Percentiles rank a stretch among this genome's conserved stretches.
These are phyloP conservation scores for Vickermania ingenoplastis DNA, from an alignment of 208 protist species.

Conservation along the genomic window DNA sequence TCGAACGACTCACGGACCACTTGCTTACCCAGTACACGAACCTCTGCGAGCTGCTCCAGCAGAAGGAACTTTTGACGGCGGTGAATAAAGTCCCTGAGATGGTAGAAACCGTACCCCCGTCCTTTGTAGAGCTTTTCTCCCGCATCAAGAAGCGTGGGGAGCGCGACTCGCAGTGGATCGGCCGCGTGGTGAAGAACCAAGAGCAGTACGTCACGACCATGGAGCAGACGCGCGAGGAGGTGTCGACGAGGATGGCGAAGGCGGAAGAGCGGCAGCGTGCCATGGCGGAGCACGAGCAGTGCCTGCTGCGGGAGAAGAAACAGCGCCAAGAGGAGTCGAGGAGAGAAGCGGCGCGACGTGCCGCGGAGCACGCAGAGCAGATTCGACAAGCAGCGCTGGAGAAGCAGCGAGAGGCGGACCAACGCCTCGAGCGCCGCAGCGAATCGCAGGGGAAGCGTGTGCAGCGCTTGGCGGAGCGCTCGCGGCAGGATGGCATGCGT, in stretches of 20 bases:
- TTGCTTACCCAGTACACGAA: slow-evolving; percentile 43
- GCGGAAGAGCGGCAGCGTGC: slow-evolving; percentile 19
- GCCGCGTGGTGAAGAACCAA: slow-evolving; percentile 27
- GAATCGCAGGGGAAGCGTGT: slow-evolving; percentile 25
- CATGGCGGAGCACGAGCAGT: slow-evolving; percentile 23
- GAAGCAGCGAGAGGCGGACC: slow-evolving; percentile 44
- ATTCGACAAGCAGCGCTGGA: slow-evolving; percentile 30
- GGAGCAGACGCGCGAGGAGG: slow-evolving; percentile 32
- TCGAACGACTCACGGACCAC: slow-evolving; percentile 11
- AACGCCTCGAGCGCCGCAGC: slow-evolving; percentile 34
- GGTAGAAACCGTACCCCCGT: background rate
- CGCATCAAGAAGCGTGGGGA: slow-evolving; percentile 32
- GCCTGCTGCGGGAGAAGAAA: slow-evolving; percentile 27
- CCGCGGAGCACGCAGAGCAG: slow-evolving; percentile 33
- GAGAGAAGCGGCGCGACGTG: slow-evolving; percentile 33
- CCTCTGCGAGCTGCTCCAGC: slow-evolving; percentile 28
- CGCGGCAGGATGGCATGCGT: slow-evolving; percentile 29
- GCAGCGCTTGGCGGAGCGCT: slow-evolving; percentile 12
- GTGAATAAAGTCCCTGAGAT: slow-evolving; percentile 13
- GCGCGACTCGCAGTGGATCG: slow-evolving; percentile 44
- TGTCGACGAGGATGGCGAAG: slow-evolving; percentile 35
- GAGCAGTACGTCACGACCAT: slow-evolving; percentile 22
- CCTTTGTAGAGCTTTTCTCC: slow-evolving; percentile 14
- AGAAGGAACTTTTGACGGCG: slow-evolving; percentile 37
- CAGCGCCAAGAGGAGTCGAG: slow-evolving; percentile 29